Base-by-base conservation (phyloP, 345 rosid species). In the Salix brachista region DNA sequence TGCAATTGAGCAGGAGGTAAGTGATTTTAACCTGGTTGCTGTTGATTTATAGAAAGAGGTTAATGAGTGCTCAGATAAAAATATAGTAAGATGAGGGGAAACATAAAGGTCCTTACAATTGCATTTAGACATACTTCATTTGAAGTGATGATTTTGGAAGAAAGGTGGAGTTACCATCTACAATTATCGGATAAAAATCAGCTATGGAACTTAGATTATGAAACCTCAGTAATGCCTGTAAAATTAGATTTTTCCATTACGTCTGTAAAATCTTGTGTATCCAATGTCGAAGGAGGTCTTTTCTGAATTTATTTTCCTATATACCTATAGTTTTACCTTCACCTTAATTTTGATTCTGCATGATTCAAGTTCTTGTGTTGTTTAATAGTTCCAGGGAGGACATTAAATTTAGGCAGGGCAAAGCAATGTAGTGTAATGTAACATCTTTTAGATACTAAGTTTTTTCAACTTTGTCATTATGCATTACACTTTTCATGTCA, bases 1-100 rank as follows among this genome's bases (percentile, higher is more conserved):
- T 73, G 97, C 97, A 60, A 85, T 96, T 85, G 99, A 96, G 76
- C 99, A 94, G 83, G 99, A 96, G 97, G 99, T 94, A 77, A 19
- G 83, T 72, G 65, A 73, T 26, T 70, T 48, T 4, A 79, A 28
- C 25, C 65, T 76, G 28, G 1, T 34, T 75, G n/a, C 41, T 11
- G 28, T 58, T n/a, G 62, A 58, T 58, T 58, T 58, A 11, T n/a
- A 8, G 62, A 58, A 14, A 70, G 25, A 60, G 26, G 34, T 46
- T 10, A 30, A 52, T 37, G 23, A 8, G 54, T 34, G 17, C 8
- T 23, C 62, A 0, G 13, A 17, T 21, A n/a, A 26, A 41, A 34
- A 6, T 46, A 14, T 23, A 1, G 32, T 36, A 21, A 26, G 48
- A 26, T 6, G 21, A 76, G 67, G 17, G 72, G 58, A 23, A 52